Evolutionary conservation across 2,329 filamentous ascomycete genomes (phyloP).

Genomic region (Xylariaceae sp.): DNA sequence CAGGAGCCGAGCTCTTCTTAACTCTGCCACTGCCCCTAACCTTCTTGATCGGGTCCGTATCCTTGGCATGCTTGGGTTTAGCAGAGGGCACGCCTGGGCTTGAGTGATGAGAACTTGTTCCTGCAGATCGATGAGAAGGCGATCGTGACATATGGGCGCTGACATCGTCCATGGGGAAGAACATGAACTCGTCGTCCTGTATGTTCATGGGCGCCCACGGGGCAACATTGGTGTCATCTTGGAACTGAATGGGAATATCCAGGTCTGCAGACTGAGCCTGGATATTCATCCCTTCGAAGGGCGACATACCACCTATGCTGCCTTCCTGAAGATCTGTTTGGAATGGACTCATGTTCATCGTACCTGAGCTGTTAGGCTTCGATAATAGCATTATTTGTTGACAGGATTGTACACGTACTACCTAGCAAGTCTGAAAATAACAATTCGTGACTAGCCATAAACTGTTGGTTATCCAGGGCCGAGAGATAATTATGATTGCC

Average conservation of each 20-base stretch:
- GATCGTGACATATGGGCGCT: slow-evolving; percentile 42
- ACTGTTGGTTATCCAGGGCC: slow-evolving; percentile 40
- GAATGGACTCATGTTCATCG: slow-evolving; percentile 35
- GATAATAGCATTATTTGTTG: background rate
- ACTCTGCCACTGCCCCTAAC: slow-evolving; percentile 51
- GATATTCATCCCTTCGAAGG: slow-evolving; percentile 40
- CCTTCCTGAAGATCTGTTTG: slow-evolving; percentile 41
- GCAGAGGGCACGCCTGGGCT: slow-evolving; percentile 38
- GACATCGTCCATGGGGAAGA: slow-evolving; percentile 46
- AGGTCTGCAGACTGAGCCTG: slow-evolving; percentile 44
- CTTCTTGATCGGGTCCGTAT: slow-evolving; percentile 49
- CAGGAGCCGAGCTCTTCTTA: slow-evolving; percentile 50
- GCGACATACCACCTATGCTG: slow-evolving; percentile 31
- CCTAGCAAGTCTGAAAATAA: slow-evolving; percentile 47
- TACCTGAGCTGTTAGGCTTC: slow-evolving; percentile 12
- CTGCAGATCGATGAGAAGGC: slow-evolving; percentile 29
- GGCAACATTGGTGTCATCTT: slow-evolving; percentile 45
- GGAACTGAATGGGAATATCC: slow-evolving; percentile 48
- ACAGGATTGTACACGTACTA: slow-evolving; percentile 38
- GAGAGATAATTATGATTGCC: slow-evolving; percentile 19
- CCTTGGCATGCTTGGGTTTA: slow-evolving; percentile 37
- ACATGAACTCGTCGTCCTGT: slow-evolving; percentile 42
- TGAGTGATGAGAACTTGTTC: slow-evolving; percentile 34
- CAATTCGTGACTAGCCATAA: slow-evolving; percentile 49
- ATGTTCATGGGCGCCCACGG: slow-evolving; percentile 53